These are phyloP conservation scores for Penicillium subrubescens DNA, from an alignment of 495 filamentous ascomycete genomes.

Conservation along the genomic window DNA sequence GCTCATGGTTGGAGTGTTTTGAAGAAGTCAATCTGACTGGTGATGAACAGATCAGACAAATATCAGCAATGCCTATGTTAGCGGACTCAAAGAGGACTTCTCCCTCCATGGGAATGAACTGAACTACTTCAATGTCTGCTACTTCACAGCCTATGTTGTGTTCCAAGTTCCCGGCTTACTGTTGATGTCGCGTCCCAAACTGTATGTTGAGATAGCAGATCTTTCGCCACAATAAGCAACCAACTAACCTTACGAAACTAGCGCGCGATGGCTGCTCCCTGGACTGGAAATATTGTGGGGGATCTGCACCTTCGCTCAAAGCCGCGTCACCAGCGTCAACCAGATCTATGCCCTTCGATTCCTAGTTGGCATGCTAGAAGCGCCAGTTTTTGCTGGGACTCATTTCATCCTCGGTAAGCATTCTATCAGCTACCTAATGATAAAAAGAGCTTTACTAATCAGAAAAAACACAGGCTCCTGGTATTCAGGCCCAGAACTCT, in stretches of 20 bases:
- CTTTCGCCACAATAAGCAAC: background rate
- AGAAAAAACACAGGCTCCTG: slow-evolving; percentile 33
- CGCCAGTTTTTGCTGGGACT: slow-evolving; percentile 46
- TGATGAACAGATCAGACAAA: slow-evolving; percentile 44
- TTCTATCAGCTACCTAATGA: background rate
- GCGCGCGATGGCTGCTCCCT: slow-evolving; percentile 41
- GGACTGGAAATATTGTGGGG: slow-evolving; percentile 34
- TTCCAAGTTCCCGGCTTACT: slow-evolving; percentile 42
- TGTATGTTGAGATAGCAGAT: slow-evolving; percentile 21
- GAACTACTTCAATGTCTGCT: slow-evolving; percentile 46
- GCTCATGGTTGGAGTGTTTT: background rate
- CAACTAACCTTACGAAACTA: slow-evolving; percentile 8
- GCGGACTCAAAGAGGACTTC: slow-evolving; percentile 63
- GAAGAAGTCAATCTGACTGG: background rate
- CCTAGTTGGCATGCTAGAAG: slow-evolving; percentile 51
- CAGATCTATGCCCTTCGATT: slow-evolving; percentile 55
- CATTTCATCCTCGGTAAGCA: slow-evolving; percentile 42
- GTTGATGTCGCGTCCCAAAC: slow-evolving; percentile 36
- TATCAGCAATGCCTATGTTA: slow-evolving; percentile 55
- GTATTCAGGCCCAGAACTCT: slow-evolving; percentile 43
- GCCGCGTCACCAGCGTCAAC: slow-evolving; percentile 33
- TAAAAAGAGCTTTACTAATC: background rate
- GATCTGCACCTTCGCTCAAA: slow-evolving; percentile 40
- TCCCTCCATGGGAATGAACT: slow-evolving; percentile 56
- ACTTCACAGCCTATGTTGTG: slow-evolving; percentile 42